Evolutionary conservation across 2,329 filamentous ascomycete genomes (phyloP), one percentile per base, ranked within the genome.

Genomic region (Stagonosporopsis chrysanthemi): DNA sequence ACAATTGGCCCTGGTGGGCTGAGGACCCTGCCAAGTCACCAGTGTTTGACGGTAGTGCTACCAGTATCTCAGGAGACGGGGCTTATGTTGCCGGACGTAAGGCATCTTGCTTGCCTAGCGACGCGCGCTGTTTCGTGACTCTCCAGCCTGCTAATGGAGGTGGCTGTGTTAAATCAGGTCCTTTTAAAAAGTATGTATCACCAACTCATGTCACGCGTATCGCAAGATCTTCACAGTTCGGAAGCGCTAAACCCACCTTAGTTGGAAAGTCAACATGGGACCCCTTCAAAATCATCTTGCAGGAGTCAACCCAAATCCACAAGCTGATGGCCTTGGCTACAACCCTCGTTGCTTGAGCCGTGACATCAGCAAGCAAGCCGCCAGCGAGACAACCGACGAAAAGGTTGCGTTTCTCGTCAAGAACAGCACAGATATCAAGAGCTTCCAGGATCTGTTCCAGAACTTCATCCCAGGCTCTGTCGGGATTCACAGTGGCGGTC

Each of bases 401-500:
- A 51, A 22, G 6, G 19, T 28, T 12, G 22, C n/a, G 6, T 23
- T 24, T 11, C 48, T 38, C 2, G 43, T 51, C 22, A 42, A 24
- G n/a, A 43, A 43, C 22, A 51, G 29, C n/a, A 28, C 19, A 29
- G 39, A 51, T 9, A 51, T 51, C 22, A 15, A n/a, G n/a, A 51
- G 19, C 22, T 51, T 51, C 11, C 39, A 51, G 15, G 11, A 24
- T 15, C 6, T 31, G 1, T 26, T 51, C 15, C 39, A 45, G 3
- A 39, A 38, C 6, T 38, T 48, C 24, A 5, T 33, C 2, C 48
- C 42, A 9, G 8, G 66, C 51, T 17, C 64, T 38, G 66, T 75
- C 24, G 79, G 78, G 15, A 71, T 79, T 1, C 80, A 81, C 57
- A 75, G 73, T 12, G 78, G 70, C 4, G 78, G 78, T 6, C 79